Evolutionary conservation across 2,329 filamentous ascomycete genomes (phyloP), one percentile per base, ranked within the genome.

Genomic region (Onygenales sp.): DNA sequence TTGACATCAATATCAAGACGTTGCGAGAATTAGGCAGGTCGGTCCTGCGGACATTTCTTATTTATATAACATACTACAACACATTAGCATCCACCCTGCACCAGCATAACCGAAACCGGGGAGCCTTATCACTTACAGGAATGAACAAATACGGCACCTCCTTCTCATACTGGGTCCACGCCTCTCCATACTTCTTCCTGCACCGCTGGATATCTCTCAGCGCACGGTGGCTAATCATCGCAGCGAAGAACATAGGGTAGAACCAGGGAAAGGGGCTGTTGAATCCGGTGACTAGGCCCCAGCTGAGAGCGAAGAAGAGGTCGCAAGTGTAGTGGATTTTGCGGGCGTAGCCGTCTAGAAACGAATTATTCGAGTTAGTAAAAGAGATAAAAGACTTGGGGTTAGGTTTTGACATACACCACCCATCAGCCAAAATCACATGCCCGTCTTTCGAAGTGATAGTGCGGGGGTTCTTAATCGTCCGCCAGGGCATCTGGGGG

Each of bases 401-500:
- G 2, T 10, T 8, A 11, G 5, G 36, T 44, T 17, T 21, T 46
- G 17, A 78, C 74, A 73, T 77, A 78, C 76, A 93, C 89, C 90
- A 95, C 39, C 90, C 90, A 64, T 94, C 89, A 42, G 85, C 83
- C 46, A 95, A 77, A 55, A 95, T 84, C 57, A 83, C 84, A 63
- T 89, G 87, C 54, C 86, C 87, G 54, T 83, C 80, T 43, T 82
- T 78, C 8, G 86, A 87, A 55, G 78, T 78, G 68, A 95, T 91
- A 43, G 80, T 84, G 69, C 86, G 84, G 45, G 90, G 89, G 72
- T 95, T 91, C 61, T 88, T 73, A 56, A 95, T 71, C 4, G 84
- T 85, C 69, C 87, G 87, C 85, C 89, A 96, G 7, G 89, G 89
- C n/a, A 95, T 80, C 69, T 92, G 87, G 5, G 91, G 90, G 75